Base-by-base conservation (phyloP, 352 stramenopile genomes). In the Globisporangium emineosum region DNA sequence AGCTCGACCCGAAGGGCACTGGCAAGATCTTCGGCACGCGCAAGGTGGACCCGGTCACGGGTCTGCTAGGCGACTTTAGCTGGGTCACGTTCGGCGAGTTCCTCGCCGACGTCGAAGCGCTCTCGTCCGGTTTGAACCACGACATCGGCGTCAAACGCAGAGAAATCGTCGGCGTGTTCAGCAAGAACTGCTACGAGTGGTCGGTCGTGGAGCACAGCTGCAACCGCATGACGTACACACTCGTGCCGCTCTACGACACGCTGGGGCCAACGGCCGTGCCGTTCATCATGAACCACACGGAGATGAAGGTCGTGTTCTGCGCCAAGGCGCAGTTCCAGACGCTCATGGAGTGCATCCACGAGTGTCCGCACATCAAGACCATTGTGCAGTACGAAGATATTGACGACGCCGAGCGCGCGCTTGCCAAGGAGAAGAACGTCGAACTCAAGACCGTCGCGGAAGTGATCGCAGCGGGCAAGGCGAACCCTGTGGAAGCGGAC, bases 161-260 rank as follows among this genome's bases (percentile, higher is more conserved):
- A 17, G 81, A 81, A 47, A 74, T 85, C 33, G 73, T 93, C 29
- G 83, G 83, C 5, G 54, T 90, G n/a, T 90, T 93, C 70, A 72
- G 64, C 64, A 89, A 88, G 70, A 91, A 90, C 71, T 65, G 81
- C 33, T 85, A 85, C 64, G 75, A 90, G 58, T 93, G 83, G 83
- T 71, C 78, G 10, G 64, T 89, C 7, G 78, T 86, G 1, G 84
- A 93, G 66, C 81, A 87, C 63, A 70, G 60, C 30, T 74, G 69
- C 62, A 88, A 83, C 58, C 84, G 84, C 71, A 89, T 88, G 79
- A 63, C 75, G 42, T 91, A 86, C 70, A 68, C 80, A 17, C 67
- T 90, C 27, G 79, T 90, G 60, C 83, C 83, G 51, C 73, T 94
- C n/a, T 94, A 93, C 69, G 84, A 95, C 64, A 95, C 84, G 21